Percentiles rank a stretch among this genome's conserved stretches.
Evolutionary conservation across 1,284 basidiomycete genomes (phyloP).

Genomic region (Marasmius oreades): DNA sequence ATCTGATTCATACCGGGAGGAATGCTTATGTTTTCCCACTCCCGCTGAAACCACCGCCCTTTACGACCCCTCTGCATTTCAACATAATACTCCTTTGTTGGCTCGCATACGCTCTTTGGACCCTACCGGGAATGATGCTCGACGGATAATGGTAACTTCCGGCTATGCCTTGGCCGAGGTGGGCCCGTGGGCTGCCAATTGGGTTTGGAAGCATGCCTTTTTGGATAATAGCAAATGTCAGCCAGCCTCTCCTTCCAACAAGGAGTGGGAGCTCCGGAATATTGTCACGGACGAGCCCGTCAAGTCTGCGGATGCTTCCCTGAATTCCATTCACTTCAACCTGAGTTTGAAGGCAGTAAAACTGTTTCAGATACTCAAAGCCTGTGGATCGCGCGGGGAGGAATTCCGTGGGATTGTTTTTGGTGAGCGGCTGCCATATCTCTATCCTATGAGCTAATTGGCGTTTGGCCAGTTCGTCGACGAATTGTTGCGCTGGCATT

Average conservation of each 20-base stretch:
- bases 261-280: constrained; percentile 31
- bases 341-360: constrained; percentile 61
- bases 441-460: neutral
- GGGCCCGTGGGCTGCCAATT: constrained; percentile 60
- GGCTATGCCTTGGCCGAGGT: constrained; percentile 45
- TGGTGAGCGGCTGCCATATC: constrained; percentile 36
- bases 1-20: neutral
- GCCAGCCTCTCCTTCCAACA: constrained; percentile 22
- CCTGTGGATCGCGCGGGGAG: constrained; percentile 47
- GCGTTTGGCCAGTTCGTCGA: constrained; percentile 35
- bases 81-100: constrained; percentile 24
- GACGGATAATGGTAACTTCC: constrained; percentile 34
- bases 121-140: neutral
- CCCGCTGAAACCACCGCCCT: neutral
- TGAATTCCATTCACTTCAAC: constrained; percentile 53
- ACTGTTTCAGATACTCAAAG: constrained; percentile 53
- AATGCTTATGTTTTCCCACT: neutral
- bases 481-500: constrained; percentile 42
- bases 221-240: constrained; percentile 31
- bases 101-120: constrained; percentile 25
- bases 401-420: constrained; percentile 63
- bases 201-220: constrained; percentile 58
- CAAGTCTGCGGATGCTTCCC: constrained; percentile 54
- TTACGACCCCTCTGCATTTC: neutral
- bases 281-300: constrained; percentile 55